phyloP scores from a whole-genome alignment of 129 eudicot species.

The Helichrysum umbraculigerum region DNA sequence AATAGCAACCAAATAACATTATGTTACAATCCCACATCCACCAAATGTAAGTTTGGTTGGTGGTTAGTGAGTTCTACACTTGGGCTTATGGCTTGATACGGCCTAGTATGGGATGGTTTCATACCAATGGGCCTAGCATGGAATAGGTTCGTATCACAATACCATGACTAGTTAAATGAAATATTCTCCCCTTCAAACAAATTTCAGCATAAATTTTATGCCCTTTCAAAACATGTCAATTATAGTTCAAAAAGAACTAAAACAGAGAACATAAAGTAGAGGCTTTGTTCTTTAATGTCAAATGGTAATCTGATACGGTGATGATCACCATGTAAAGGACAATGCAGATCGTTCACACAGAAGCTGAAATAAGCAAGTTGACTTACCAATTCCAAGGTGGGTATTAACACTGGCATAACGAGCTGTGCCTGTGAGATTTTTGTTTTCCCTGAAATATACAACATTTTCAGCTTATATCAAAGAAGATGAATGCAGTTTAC shows the following conservation, averaged over 20 bases:
- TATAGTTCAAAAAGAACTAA: too few relatives aligned
- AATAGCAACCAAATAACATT: constrained; percentile 3
- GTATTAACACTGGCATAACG: constrained; percentile 80
- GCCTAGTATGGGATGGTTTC: too few relatives aligned
- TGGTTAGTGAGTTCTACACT: too few relatives aligned
- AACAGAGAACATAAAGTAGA: too few relatives aligned
- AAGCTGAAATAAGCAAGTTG: constrained; percentile 9
- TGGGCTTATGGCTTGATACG: too few relatives aligned
- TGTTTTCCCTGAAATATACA: constrained; percentile 57
- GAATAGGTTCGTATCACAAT: neutral
- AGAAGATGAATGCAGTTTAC: neutral
- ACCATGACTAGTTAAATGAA: neutral
- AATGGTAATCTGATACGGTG: neutral
- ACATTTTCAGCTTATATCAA: constrained; percentile 8
- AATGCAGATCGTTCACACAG: neutral
- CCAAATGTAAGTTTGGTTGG: too few relatives aligned
- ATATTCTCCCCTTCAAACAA: neutral
- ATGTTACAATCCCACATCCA: too few relatives aligned
- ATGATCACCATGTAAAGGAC: neutral
- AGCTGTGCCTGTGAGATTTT: constrained; percentile 84
- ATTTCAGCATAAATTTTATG: too few relatives aligned
- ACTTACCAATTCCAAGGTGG: constrained; percentile 72
- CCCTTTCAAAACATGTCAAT: too few relatives aligned
- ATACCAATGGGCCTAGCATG: too few relatives aligned
- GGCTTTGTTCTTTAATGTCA: neutral